Evolutionary conservation across 1,284 basidiomycete genomes (phyloP), one percentile per base, ranked within the genome.

Genomic region (Trametes versicolor): DNA sequence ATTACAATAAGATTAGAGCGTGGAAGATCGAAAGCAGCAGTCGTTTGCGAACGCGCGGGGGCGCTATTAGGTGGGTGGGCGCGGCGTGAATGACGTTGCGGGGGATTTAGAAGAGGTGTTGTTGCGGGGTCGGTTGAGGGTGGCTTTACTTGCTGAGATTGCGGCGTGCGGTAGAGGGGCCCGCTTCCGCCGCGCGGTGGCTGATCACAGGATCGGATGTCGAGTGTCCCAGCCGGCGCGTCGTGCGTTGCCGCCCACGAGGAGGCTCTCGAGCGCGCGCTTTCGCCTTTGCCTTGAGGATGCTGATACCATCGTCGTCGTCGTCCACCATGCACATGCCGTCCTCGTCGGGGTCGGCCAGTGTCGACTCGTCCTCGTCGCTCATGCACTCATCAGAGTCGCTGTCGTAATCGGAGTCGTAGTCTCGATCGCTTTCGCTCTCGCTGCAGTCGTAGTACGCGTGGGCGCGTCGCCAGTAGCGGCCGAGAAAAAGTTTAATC

Each of bases 401-500:
- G 25, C 76, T 74, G 65, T 75, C 73, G 65, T 70, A 71, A 45
- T 76, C 75, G 27, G 70, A 75, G 55, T 75, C 76, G 56, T 69
- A 67, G 15, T 72, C 72, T 47, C 77, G 76, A 12, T 71, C 72
- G 59, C 64, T 65, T 45, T 72, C 64, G 63, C 65, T 69, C 17
- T 71, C 71, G 53, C 69, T 71, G 60, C 68, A 70, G 62, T 74
- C 73, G 47, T 77, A 76, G 52, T 45, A 82, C 77, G 62, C 82
- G 77, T 70, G 64, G 49, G 85, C 72, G 84, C 87, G 87, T 21
- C 80, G 78, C 58, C 82, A 80, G 72, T 90, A 91, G 60, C 80
- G 80, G 1, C 87, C 85, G 60, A 93, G 80, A 74, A 90, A 92
- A 21, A 86, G 75, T 70, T 89, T 91, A 74, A 93, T 85, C 57